Conservation (phyloP, 192 early-diverging fungal species). For the Podila minutissima region DNA sequence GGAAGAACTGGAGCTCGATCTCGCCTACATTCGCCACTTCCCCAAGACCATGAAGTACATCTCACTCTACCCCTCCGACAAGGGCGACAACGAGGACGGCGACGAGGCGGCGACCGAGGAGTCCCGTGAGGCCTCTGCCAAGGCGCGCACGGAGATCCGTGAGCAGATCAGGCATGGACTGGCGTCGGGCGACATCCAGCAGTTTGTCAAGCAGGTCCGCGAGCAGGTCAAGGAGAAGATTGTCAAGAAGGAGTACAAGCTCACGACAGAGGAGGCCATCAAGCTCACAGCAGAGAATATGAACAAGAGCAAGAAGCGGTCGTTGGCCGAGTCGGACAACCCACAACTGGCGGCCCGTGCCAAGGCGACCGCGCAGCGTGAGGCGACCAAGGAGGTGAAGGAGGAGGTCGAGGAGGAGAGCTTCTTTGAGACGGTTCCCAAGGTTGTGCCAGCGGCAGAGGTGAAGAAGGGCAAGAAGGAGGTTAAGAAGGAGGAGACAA, state of each 20-base stretch:
- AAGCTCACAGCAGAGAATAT: slow-evolving; percentile 38
- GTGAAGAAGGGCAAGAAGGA: slow-evolving; percentile 7
- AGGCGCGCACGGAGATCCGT: slow-evolving; percentile 35
- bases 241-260: slow-evolving; percentile 18
- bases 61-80: slow-evolving; percentile 48
- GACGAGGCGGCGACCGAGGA: no score
- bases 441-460: slow-evolving; percentile 11
- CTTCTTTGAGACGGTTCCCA: slow-evolving; percentile 42
- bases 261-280: slow-evolving; percentile 29
- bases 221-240: slow-evolving; percentile 46
- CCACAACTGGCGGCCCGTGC: slow-evolving; percentile 31
- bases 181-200: slow-evolving; percentile 25
- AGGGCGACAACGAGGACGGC: neutral
- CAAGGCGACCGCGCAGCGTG: slow-evolving; percentile 27
- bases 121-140: neutral
- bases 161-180: slow-evolving; percentile 36
- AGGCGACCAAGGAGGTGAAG: slow-evolving; percentile 8
- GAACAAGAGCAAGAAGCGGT: slow-evolving; percentile 33
- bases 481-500: neutral
- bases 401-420: slow-evolving; percentile 11
- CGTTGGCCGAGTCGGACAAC: slow-evolving; percentile 7
- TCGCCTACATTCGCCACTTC: slow-evolving; percentile 53
- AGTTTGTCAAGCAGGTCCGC: slow-evolving; percentile 26
- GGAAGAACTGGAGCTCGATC: slow-evolving; percentile 37
- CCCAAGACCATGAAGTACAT: slow-evolving; percentile 57